Base-by-base conservation (phyloP, 2,329 filamentous ascomycete genomes). In the Elsinoe ampelina region DNA sequence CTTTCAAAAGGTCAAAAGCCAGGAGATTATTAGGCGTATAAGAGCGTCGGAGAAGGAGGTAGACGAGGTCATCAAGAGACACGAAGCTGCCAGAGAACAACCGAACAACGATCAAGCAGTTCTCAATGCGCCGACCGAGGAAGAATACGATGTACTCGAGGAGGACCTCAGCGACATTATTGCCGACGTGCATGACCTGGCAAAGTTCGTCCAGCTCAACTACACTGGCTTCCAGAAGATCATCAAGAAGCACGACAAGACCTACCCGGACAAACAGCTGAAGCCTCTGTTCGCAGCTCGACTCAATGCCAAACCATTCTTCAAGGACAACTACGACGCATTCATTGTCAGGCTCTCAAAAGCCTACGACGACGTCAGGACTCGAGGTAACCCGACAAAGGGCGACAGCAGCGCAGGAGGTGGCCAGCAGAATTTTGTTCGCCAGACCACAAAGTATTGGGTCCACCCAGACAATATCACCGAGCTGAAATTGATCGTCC, bases 141-240 rank as follows among this genome's bases (percentile, higher is more conserved):
- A 96, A 63, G 92, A 97, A 70, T 97, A 96, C 66, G 82, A 95
- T 76, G 75, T 95, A 65, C 80, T 97, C 32, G 93, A 98, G 75
- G 88, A 95, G 69, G 90, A 95, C 66, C 75, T 98, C 67, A 95
- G 90, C 73, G 93, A 98, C 71, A 91, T 98, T 67, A 98, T 98
- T 70, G 93, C 93, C 64, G 92, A 98, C 68, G 93, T 98, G 19
- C 92, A 98, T 72, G 93, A 98, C 67, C 80, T 98, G 59, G 91
- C 93, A 71, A 97, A 97, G 74, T 98, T 95, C 70, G 95, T 95
- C 5, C 92, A 96, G 75, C 76, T 98, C 68, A 98, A 98, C 74
- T 98, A 98, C 70, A 97, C 92, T 0, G 93, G 93, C 4, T 98
- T 98, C 71, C 95, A 96, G 77, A 98, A 98, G 79, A 98, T 98